Conservation (phyloP, 345 rosid genomes). For the Eucalyptus urophylla region DNA sequence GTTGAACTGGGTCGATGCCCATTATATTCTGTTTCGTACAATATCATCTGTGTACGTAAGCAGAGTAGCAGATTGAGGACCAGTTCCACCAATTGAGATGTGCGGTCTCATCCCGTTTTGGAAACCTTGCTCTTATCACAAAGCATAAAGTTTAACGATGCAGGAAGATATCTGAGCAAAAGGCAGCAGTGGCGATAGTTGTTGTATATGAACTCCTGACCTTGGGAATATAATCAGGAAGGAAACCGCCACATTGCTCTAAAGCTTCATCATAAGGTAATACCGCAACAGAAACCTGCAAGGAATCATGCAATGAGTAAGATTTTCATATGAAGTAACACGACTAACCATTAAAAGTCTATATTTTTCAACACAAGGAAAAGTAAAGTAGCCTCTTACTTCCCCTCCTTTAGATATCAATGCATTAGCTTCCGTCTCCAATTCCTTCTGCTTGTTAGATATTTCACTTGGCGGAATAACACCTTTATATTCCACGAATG, state of each 20-base stretch:
- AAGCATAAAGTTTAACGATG: neutral
- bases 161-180: neutral
- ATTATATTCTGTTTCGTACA: neutral
- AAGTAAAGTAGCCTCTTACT: conserved; percentile 8
- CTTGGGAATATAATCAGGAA: conserved; percentile 75
- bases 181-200: neutral
- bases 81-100: neutral
- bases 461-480: conserved; percentile 36
- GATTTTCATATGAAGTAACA: neutral
- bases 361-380: neutral
- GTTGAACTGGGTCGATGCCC: neutral
- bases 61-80: neutral
- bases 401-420: conserved; percentile 59
- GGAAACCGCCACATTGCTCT: conserved; percentile 57
- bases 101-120: neutral
- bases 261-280: conserved; percentile 65
- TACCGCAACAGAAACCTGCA: conserved; percentile 43
- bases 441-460: conserved; percentile 40
- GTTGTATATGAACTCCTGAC: conserved; percentile 10
- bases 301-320: neutral
- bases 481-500: conserved; percentile 82
- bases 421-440: conserved; percentile 55
- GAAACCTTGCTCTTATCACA: neutral
- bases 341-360: neutral
- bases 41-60: neutral